Evolutionary conservation across 345 rosid genomes (phyloP), one percentile per base, ranked within the genome.

Genomic region (Clausena lansium): DNA sequence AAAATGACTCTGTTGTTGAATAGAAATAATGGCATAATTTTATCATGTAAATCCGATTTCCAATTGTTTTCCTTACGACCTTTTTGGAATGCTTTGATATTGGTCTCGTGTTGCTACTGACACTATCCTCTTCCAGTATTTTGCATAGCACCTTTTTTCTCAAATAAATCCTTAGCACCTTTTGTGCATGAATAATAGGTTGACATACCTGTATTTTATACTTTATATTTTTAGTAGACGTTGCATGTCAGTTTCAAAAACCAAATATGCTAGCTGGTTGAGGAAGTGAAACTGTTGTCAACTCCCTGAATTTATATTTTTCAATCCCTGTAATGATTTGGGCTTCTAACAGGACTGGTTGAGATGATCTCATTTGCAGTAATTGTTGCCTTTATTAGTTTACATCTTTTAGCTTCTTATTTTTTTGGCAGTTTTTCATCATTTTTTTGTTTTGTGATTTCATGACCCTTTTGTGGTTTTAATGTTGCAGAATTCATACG

Each of bases 401-500:
- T 72, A 78, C 2, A 38, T 45, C 20, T 19, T 67, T 45, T 13
- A 10, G 8, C 35, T 15, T 68, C 36, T 30, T 45, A 20, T 70
- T 1, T 75, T 63, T 14, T 6, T 33, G 11, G 6, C 9, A 38
- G 20, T 22, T 30, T 47, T 30, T 71, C 64, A 71, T 71, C 35
- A 1, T 20, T 71, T 27, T 36, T 15, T 15, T 17, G 17, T 50
- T 52, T 17, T 25, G 13, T 14, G 39, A 27, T 45, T 73, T 57
- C 22, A 22, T 39, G 58, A 33, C 57, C 67, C 9, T 35, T 79
- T 33, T 59, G 59, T 73, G 74, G 67, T 59, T 76, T 22, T 68
- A 3, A 72, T 57, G 76, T 80, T 89, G 89, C 92, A 95, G 98
- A 85, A 93, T 69, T 77, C 89, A 7, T 95, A 91, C 61, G 99